Conservation (phyloP, 441 rosid genomes). For the Manihot esculenta region DNA sequence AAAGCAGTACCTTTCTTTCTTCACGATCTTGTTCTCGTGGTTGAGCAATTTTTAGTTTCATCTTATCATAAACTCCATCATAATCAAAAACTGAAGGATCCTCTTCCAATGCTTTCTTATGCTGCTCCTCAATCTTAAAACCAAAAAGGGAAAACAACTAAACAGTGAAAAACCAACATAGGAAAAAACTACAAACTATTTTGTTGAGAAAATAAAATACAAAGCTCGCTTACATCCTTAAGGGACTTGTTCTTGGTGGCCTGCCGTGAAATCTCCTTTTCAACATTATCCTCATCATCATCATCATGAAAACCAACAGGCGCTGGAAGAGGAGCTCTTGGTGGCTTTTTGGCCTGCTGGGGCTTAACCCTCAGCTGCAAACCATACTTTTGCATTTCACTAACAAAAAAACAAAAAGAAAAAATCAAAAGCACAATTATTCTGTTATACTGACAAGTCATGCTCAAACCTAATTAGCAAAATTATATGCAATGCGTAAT, state of each 20-base stretch:
- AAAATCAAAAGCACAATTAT: neutral
- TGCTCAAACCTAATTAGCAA: neutral
- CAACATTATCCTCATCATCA: slow-evolving; percentile 64
- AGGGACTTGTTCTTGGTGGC: slow-evolving; percentile 75
- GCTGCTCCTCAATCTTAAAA: slow-evolving; percentile 72
- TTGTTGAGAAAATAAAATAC: neutral
- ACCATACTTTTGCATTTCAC: slow-evolving; percentile 76
- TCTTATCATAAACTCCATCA: slow-evolving; percentile 82
- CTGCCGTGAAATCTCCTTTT: slow-evolving; percentile 74
- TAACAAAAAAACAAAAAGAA: neutral
- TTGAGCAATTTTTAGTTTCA: slow-evolving; percentile 59
- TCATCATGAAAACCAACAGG: slow-evolving; percentile 50
- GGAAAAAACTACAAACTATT: neutral
- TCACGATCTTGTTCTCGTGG: slow-evolving; percentile 57
- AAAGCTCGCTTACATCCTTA: slow-evolving; percentile 49
- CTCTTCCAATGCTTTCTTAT: slow-evolving; percentile 78
- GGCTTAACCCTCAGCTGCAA: slow-evolving; percentile 72
- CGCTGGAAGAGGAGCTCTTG: slow-evolving; percentile 50
- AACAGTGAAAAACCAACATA: neutral
- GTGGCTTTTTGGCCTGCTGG: slow-evolving; percentile 47
- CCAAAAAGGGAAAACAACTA: neutral
- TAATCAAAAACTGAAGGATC: slow-evolving; percentile 90
- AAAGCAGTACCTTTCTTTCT: slow-evolving; percentile 60
- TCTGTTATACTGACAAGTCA: neutral
- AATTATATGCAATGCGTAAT: neutral